Conservation (phyloP, 441 rosid genomes). For the Adansonia madagascariensis region DNA sequence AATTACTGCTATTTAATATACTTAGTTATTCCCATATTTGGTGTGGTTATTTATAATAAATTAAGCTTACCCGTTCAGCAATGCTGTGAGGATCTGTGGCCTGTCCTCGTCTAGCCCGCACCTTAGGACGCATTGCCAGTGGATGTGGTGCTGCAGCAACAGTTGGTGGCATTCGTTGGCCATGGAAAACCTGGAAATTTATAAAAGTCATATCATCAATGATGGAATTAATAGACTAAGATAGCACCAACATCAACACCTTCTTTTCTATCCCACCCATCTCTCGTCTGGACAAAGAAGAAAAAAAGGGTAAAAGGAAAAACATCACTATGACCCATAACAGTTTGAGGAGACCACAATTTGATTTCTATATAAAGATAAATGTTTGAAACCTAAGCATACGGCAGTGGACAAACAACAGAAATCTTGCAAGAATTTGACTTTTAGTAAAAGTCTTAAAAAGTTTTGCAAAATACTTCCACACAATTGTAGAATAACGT, state of each 20-base stretch:
- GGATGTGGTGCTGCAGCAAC: conserved; percentile 81
- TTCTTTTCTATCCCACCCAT: neutral
- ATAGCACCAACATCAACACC: neutral
- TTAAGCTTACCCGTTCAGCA: conserved; percentile 79
- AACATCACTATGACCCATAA: neutral
- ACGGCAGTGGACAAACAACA: neutral
- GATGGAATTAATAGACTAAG: neutral
- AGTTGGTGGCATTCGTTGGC: conserved; percentile 77
- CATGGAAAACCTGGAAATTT: conserved; percentile 76
- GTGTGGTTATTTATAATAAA: neutral
- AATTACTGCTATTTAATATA: neutral
- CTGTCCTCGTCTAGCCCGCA: conserved; percentile 98
- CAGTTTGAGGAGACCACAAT: neutral
- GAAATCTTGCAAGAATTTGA: neutral
- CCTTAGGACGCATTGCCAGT: conserved; percentile 89
- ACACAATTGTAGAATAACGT: conserved; percentile 6
- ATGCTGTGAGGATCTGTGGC: conserved; percentile 99
- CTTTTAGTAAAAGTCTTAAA: neutral
- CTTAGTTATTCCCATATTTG: neutral
- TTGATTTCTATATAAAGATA: neutral
- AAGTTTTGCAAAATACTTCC: neutral
- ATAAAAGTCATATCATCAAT: neutral
- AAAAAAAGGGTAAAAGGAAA: neutral
- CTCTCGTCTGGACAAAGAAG: neutral
- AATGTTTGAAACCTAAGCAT: neutral